Conservation (phyloP, 179 eudicot species). For the Spinacia oleracea region DNA sequence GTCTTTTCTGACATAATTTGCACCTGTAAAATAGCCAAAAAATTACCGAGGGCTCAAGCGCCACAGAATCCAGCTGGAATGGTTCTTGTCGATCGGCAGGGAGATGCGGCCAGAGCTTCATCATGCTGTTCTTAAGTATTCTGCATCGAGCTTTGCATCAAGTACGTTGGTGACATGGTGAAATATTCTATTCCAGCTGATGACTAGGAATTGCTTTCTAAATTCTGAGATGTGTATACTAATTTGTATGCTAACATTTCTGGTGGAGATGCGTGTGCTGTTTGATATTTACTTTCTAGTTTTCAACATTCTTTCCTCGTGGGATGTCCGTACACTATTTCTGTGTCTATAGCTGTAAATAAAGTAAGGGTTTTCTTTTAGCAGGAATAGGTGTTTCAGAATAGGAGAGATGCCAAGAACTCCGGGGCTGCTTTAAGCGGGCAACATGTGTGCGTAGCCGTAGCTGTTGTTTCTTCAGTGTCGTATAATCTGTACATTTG, state of each 20-base stretch:
- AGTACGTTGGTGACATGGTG: conserved; percentile 16
- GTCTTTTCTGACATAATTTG: not conserved
- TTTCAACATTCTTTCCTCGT: not conserved
- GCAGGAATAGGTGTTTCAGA: conserved; percentile 28
- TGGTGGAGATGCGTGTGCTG: not conserved
- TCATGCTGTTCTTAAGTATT: conserved; percentile 71
- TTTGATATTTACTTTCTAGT: not conserved
- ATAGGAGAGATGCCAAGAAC: conserved; percentile 17
- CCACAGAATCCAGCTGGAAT: conserved; percentile 91
- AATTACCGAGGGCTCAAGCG: conserved; percentile 86
- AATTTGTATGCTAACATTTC: not conserved
- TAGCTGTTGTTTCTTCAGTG: conserved; percentile 16
- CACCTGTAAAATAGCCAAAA: conserved; percentile 56
- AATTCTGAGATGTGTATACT: not conserved
- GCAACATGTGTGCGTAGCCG: conserved; percentile 12
- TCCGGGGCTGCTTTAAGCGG: conserved; percentile 2
- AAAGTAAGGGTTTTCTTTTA: conserved; percentile 13
- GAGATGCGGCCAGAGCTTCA: conserved; percentile 67
- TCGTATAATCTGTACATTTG: conserved; percentile 23
- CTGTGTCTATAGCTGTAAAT: not conserved
- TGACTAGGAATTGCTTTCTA: conserved; percentile 11
- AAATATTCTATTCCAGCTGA: conserved; percentile 15
- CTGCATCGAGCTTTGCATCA: not conserved
- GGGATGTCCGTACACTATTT: not conserved
- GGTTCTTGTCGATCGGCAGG: conserved; percentile 85